These are phyloP conservation scores for Taphrina communis DNA, from an alignment of 1,139 yeast genomes.

Conservation along the genomic window DNA sequence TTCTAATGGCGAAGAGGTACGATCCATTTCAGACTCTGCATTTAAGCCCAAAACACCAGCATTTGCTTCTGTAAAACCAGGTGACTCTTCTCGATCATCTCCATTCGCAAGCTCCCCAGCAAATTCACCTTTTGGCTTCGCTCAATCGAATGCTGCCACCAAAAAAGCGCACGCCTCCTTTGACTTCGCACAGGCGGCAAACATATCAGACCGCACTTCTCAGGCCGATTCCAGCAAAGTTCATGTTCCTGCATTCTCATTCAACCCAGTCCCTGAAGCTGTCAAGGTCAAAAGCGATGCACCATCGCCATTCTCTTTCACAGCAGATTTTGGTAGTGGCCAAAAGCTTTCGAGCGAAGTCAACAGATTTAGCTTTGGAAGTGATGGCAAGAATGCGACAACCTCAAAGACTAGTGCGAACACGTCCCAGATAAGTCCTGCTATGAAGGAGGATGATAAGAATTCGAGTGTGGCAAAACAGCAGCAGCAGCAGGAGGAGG, in stretches of 20 bases:
- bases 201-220: not conserved
- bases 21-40: not conserved
- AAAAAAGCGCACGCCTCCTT: not conserved
- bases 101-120: constrained; percentile 5
- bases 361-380: too few relatives aligned
- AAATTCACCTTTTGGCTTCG: not conserved
- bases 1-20: not conserved
- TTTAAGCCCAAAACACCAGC: constrained; percentile 26
- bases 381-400: too few relatives aligned
- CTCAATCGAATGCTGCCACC: not conserved
- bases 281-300: not conserved
- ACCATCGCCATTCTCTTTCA: not conserved
- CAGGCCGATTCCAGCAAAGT: not conserved
- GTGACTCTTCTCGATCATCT: not conserved
- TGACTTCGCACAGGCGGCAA: constrained; percentile 15
- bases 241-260: constrained; percentile 3
- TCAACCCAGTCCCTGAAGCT: not conserved
- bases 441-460: too few relatives aligned
- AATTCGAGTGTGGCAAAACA: too few relatives aligned
- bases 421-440: too few relatives aligned
- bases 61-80: constrained; percentile 3
- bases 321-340: not conserved
- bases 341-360: not conserved
- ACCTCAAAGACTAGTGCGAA: too few relatives aligned
- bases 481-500: too few relatives aligned